Percentiles rank a stretch among this genome's conserved stretches.
Evolutionary conservation across 148 eudicot genomes (phyloP).

Genomic region (Rhododendron vialii): DNA sequence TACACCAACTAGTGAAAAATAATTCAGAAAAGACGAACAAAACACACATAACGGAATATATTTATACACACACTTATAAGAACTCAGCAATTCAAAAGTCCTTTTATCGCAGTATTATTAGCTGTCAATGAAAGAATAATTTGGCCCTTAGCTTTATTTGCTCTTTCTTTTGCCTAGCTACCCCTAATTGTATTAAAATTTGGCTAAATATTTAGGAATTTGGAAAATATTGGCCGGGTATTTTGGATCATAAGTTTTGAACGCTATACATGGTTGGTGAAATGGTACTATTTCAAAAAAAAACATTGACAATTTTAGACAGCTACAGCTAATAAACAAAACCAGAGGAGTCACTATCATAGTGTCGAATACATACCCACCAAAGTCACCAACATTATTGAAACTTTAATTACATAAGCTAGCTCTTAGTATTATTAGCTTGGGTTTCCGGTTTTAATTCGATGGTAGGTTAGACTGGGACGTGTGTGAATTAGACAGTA

Average conservation of each 20-base stretch:
- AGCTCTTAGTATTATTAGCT: background rate
- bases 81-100: background rate
- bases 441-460: background rate
- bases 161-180: background rate
- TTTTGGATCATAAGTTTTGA: background rate
- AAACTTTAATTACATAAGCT: background rate
- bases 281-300: background rate
- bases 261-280: background rate
- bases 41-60: no score
- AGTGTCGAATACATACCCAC: background rate
- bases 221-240: background rate
- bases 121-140: background rate
- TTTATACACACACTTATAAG: background rate
- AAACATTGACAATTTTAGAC: background rate
- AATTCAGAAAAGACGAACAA: no score
- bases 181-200: background rate
- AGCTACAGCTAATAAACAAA: background rate
- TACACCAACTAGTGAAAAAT: no score
- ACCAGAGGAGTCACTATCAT: background rate
- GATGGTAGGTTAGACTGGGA: background rate
- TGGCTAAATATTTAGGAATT: background rate
- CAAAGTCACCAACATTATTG: background rate
- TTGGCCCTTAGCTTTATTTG: background rate
- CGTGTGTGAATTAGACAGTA: background rate
- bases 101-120: background rate